These are phyloP conservation scores for Aspergillus haitiensis DNA, from an alignment of 495 filamentous ascomycete genomes.

Conservation along the genomic window DNA sequence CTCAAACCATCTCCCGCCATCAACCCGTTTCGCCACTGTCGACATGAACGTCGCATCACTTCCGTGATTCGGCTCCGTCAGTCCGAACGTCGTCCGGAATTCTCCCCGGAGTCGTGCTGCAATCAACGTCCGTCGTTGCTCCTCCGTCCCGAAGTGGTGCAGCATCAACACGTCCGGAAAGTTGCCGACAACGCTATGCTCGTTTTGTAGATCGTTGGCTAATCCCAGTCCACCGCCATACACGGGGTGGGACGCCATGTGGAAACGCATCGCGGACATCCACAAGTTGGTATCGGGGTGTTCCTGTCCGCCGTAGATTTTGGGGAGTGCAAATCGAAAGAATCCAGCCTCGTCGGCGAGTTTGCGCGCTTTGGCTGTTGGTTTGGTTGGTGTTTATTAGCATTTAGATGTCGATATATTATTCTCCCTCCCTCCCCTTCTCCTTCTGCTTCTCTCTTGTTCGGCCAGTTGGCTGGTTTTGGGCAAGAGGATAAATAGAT, in stretches of 20 bases:
- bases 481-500: not conserved
- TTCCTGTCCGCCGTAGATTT: conserved; percentile 52
- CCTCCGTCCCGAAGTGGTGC: conserved; percentile 51
- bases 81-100: conserved; percentile 55
- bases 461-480: conserved; percentile 48
- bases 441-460: too few species aligned
- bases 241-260: conserved; percentile 50
- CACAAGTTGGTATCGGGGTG: conserved; percentile 53
- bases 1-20: conserved; percentile 40
- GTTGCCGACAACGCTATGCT: conserved; percentile 59
- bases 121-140: conserved; percentile 54
- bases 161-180: conserved; percentile 60
- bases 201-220: conserved; percentile 62
- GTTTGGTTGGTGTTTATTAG: not conserved
- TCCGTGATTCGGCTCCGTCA: conserved; percentile 61
- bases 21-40: conserved; percentile 42
- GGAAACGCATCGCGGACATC: conserved; percentile 60
- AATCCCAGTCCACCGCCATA: conserved; percentile 52
- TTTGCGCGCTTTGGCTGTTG: conserved; percentile 34
- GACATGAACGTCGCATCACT: conserved; percentile 60
- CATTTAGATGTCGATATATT: not conserved
- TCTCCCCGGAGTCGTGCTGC: conserved; percentile 46
- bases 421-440: not conserved
- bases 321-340: conserved; percentile 55
- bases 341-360: conserved; percentile 56